Conservation (phyloP, 495 filamentous ascomycete species). For the Neurospora africana region DNA sequence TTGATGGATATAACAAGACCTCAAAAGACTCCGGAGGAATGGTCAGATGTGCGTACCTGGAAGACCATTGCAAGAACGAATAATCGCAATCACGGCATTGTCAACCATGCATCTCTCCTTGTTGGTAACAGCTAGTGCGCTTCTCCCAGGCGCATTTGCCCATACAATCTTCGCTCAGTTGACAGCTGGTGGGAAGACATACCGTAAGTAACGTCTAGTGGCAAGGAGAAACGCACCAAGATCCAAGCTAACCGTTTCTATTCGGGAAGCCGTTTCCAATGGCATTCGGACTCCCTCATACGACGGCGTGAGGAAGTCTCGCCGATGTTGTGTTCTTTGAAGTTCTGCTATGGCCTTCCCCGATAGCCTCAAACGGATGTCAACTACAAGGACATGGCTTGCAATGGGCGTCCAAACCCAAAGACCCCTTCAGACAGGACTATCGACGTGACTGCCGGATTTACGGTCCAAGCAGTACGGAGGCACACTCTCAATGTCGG, state of each 20-base stretch:
- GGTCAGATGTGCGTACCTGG: fast-evolving
- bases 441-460: constrained; percentile 36
- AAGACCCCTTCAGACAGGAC: constrained; percentile 30
- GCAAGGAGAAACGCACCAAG: not conserved
- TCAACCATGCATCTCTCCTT: constrained; percentile 4
- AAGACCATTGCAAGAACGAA: not conserved
- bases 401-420: constrained; percentile 46
- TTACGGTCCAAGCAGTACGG: constrained; percentile 34
- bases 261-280: constrained; percentile 5
- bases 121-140: not conserved
- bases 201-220: not conserved
- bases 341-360: not conserved
- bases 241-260: not conserved
- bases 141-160: constrained; percentile 15
- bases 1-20: not conserved
- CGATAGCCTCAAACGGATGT: constrained; percentile 37
- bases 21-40: not conserved
- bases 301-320: constrained; percentile 13
- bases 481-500: constrained; percentile 31
- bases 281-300: constrained; percentile 27
- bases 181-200: constrained; percentile 22
- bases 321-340: not conserved
- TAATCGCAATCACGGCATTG: not conserved
- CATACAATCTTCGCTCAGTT: constrained; percentile 46
- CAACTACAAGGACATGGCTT: constrained; percentile 34